These are phyloP conservation scores for Candida labiduridarum DNA, from an alignment of 1,139 yeast species.

Conservation along the genomic window DNA sequence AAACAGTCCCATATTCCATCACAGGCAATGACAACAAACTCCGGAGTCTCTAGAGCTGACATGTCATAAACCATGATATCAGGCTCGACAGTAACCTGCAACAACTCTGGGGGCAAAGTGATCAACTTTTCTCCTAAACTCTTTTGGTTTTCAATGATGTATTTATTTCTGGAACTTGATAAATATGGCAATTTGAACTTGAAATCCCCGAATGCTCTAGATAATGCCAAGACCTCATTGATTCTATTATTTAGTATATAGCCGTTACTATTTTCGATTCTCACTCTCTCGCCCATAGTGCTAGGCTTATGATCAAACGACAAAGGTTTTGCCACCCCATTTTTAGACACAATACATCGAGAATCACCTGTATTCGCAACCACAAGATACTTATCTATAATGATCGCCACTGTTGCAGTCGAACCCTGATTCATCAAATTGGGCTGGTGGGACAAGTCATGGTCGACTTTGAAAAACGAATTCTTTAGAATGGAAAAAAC, in stretches of 20 bases:
- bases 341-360: slow-evolving; percentile 58
- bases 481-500: slow-evolving; percentile 42
- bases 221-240: slow-evolving; percentile 70
- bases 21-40: slow-evolving; percentile 69
- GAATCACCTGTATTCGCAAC: slow-evolving; percentile 81
- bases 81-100: slow-evolving; percentile 70
- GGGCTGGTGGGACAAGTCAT: slow-evolving; percentile 47
- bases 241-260: slow-evolving; percentile 69
- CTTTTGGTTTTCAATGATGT: slow-evolving; percentile 23
- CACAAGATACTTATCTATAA: slow-evolving; percentile 53
- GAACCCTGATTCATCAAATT: slow-evolving; percentile 60
- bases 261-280: slow-evolving; percentile 77
- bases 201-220: slow-evolving; percentile 80
- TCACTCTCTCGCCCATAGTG: slow-evolving; percentile 70
- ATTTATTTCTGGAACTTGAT: slow-evolving; percentile 35
- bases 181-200: slow-evolving; percentile 56
- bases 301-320: slow-evolving; percentile 80
- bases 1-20: slow-evolving; percentile 86
- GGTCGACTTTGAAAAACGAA: slow-evolving; percentile 60
- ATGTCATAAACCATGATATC: slow-evolving; percentile 61
- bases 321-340: slow-evolving; percentile 59
- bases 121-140: slow-evolving; percentile 20
- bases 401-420: slow-evolving; percentile 61
- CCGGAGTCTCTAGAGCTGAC: slow-evolving; percentile 45
- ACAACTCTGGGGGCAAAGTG: slow-evolving; percentile 43